These are phyloP conservation scores for Kalanchoe fedtschenkoi DNA, from an alignment of 164 flowering plant genomes.

Conservation along the genomic window DNA sequence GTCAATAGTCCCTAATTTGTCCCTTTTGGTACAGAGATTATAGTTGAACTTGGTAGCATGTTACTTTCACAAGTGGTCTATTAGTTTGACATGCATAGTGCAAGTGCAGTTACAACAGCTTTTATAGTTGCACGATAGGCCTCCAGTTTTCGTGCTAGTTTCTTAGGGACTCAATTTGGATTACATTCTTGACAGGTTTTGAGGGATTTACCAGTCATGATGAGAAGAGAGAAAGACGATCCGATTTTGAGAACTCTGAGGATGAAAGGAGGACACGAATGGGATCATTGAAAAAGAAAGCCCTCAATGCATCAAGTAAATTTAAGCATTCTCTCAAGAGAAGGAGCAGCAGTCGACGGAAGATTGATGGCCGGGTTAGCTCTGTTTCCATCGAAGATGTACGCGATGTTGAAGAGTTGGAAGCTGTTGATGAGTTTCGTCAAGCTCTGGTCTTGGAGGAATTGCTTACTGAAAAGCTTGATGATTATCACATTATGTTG, in stretches of 20 bases:
- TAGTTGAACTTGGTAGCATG: neutral
- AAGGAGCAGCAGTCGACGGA: conserved; percentile 13
- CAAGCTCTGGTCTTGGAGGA: conserved; percentile 18
- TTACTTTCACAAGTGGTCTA: neutral
- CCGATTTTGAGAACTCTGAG: conserved; percentile 19
- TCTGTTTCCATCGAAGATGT: conserved; percentile 19
- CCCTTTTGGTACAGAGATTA: neutral
- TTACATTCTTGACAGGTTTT: neutral
- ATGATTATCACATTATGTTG: conserved; percentile 21
- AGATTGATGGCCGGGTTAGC: conserved; percentile 17
- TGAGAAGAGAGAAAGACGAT: conserved; percentile 10
- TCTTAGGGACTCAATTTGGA: too few species aligned
- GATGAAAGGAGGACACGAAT: conserved; percentile 13
- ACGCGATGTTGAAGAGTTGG: conserved; percentile 18
- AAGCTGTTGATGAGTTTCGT: conserved; percentile 21
- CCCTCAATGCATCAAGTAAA: conserved; percentile 20
- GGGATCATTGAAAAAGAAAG: conserved; percentile 21
- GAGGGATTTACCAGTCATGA: conserved; percentile 11
- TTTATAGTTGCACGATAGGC: neutral
- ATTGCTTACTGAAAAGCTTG: conserved; percentile 18
- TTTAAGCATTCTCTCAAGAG: conserved; percentile 18
- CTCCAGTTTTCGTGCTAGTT: neutral
- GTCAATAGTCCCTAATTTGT: neutral
- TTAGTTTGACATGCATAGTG: neutral
- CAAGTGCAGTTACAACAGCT: neutral